These are phyloP conservation scores for Oleoguttula mirabilis DNA, from an alignment of 495 filamentous ascomycete genomes.

Conservation along the genomic window DNA sequence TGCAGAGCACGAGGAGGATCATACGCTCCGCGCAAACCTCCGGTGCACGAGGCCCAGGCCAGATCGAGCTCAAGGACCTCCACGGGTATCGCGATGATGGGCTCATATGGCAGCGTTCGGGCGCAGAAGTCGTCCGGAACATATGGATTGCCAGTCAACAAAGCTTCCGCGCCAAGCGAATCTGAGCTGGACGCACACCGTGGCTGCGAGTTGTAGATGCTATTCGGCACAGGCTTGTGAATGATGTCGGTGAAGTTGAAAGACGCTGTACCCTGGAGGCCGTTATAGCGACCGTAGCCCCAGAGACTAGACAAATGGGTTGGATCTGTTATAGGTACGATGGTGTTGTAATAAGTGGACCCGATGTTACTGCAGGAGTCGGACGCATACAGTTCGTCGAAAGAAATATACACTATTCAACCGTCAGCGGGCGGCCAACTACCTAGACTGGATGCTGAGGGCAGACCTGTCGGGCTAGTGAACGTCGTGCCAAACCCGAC, in stretches of 20 bases:
- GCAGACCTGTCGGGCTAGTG: neutral
- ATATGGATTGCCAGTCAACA: neutral
- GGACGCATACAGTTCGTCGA: neutral
- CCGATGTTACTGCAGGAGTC: neutral
- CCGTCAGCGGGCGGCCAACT: too few relatives aligned
- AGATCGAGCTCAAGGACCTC: slow-evolving; percentile 1
- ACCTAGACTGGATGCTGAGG: too few relatives aligned
- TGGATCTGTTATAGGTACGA: neutral
- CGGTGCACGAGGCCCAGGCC: slow-evolving; percentile 2
- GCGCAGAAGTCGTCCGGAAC: neutral
- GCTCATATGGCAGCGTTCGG: slow-evolving; percentile 1
- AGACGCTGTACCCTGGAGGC: neutral
- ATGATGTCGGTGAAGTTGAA: neutral
- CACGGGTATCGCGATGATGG: slow-evolving; percentile 1
- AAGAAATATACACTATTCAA: neutral
- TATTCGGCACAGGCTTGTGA: neutral
- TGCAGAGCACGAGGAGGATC: too few relatives aligned
- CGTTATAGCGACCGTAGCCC: neutral
- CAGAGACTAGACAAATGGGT: neutral
- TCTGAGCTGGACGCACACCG: neutral
- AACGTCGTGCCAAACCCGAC: neutral
- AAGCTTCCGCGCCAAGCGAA: neutral
- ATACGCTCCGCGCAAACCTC: slow-evolving; percentile 4
- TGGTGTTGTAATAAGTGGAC: neutral
- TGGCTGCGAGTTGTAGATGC: neutral